Conservation (phyloP, 257 asterid species). For the Capsicum chinense region DNA sequence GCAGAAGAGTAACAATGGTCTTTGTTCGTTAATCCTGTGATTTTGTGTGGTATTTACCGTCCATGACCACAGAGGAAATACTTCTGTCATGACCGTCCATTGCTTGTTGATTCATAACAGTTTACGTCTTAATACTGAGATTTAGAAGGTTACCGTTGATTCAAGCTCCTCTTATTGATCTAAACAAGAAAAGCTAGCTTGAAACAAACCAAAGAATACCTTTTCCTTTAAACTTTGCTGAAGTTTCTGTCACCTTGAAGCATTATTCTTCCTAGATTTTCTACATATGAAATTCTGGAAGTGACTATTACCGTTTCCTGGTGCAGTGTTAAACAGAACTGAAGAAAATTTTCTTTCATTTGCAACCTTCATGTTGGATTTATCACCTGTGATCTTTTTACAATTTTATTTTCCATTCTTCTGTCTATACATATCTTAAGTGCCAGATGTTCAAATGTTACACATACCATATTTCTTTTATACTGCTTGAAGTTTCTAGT, state of each 20-base stretch:
- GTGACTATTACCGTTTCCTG: background rate
- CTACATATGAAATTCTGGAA: background rate
- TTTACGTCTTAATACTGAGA: background rate
- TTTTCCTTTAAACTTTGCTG: background rate
- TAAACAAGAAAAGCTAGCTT: conserved; percentile 12
- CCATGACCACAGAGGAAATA: background rate
- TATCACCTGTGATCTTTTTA: background rate
- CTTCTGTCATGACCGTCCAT: background rate
- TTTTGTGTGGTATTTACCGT: background rate
- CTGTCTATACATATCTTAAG: background rate
- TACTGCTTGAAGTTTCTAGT: conserved; percentile 8
- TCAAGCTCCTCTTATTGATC: conserved; percentile 18
- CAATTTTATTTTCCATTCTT: background rate
- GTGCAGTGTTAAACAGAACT: background rate
- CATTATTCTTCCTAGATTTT: conserved; percentile 2
- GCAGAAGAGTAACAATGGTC: background rate
- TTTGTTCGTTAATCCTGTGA: background rate
- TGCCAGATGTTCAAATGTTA: background rate
- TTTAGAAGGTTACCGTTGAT: background rate
- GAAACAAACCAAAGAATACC: background rate
- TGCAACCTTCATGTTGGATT: background rate
- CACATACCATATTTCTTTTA: background rate
- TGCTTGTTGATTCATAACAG: background rate
- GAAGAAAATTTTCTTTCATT: background rate
- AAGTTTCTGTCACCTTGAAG: background rate